Conservation (phyloP, 306 rosid genomes). For the Rosa multiflora region DNA sequence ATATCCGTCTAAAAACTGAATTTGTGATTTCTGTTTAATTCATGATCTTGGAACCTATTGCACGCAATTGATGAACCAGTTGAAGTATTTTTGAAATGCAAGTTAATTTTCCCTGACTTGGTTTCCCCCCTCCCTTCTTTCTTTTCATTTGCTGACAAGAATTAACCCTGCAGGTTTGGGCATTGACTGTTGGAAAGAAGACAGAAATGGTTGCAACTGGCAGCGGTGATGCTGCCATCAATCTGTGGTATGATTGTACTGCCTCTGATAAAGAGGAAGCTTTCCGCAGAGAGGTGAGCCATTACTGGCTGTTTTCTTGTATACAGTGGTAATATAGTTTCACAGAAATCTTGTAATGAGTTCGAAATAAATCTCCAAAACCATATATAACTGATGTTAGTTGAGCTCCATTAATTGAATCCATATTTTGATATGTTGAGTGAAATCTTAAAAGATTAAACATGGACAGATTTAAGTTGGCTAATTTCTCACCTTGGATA, state of each 20-base stretch:
- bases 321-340: neutral
- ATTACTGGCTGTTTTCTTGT: neutral
- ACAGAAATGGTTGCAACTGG: constrained; percentile 96
- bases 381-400: neutral
- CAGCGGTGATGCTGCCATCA: constrained; percentile 79
- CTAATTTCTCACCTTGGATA: neutral
- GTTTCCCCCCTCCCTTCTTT: neutral
- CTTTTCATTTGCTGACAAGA: constrained; percentile 27
- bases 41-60: too few species aligned
- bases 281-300: constrained; percentile 70
- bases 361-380: neutral
- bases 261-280: constrained; percentile 85
- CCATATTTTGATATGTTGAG: neutral
- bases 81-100: too few species aligned
- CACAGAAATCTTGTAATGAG: neutral
- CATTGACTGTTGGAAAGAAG: constrained; percentile 83
- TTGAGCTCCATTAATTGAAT: neutral
- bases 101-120: neutral
- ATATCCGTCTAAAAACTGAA: too few species aligned
- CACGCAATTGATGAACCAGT: too few species aligned
- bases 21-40: too few species aligned
- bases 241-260: constrained; percentile 86
- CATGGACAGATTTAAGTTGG: neutral
- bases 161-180: constrained; percentile 73
- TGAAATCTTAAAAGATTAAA: neutral